Evolutionary conservation across 495 filamentous ascomycete species (phyloP), one percentile per base, ranked within the genome.

Genomic region (Penicillium steckii): DNA sequence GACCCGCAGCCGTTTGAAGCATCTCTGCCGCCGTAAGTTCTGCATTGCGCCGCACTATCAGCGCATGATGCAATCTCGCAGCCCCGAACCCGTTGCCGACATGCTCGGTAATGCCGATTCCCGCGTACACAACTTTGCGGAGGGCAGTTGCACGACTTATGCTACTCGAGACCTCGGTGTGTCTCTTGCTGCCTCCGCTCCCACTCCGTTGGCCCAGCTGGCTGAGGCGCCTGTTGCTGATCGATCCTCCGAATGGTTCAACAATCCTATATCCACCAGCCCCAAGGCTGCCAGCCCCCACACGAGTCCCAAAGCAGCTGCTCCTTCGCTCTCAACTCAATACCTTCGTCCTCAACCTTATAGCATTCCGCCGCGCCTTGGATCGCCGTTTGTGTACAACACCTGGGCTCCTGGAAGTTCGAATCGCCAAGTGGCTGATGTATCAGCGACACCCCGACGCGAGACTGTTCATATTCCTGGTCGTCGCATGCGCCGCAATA

Each of bases 151-250:
- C 13, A 53, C 70, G 13, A 62, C 74, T 19, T 86, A 84, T 61
- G 72, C 84, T 3, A 90, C 87, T 9, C 85, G 88, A 37, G 91
- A 94, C 48, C 87, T 97, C 72, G 86, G 89, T 35, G 72, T 95
- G 30, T 97, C 94, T 29, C 81, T 98, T 29, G 80, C 84, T 3
- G 80, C 90, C 17, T 91, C 88, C 8, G 80, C 91, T 12, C 79
- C 86, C 27, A 87, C 83, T 38, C 85, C 88, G 0, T 67, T 97
- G 46, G 81, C 89, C 17, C 78, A 80, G 53, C 64, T 89, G 26
- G 67, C 81, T n/a, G 64, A 72, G 32, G 67, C 67, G 18, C 63
- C 70, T 15, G 53, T 57, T 8, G 54, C 53, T 21, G 44, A 47
- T 22, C 55, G 64, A 22, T 44, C 46, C 29, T 44, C 55, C 9